These are phyloP conservation scores for Cladosporium velox DNA, from an alignment of 2,329 filamentous ascomycete genomes.

Conservation along the genomic window DNA sequence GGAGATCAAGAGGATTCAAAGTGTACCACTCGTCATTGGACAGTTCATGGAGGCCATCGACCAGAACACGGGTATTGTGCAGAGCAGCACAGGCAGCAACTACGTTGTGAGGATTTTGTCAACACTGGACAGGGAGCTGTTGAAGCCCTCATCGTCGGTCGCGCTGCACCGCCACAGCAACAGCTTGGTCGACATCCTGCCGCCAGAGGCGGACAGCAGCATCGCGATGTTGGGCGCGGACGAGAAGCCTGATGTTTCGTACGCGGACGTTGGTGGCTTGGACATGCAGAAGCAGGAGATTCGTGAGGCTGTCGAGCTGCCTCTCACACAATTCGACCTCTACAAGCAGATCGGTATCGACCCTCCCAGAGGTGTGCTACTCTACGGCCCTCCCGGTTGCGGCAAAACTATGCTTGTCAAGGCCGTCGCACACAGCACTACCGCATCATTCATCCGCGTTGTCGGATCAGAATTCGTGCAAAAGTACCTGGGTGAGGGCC, in stretches of 20 bases:
- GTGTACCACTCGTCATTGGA: constrained; percentile 94
- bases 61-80: constrained; percentile 98
- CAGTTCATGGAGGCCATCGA: constrained; percentile 99
- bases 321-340: constrained; percentile 94
- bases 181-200: constrained; percentile 95
- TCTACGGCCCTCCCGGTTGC: constrained; percentile 94
- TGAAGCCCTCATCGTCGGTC: constrained; percentile 97
- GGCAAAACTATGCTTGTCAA: constrained; percentile 98
- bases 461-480: constrained; percentile 98
- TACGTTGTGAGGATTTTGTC: constrained; percentile 98
- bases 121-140: constrained; percentile 94
- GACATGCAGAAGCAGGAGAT: constrained; percentile 99
- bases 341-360: constrained; percentile 99
- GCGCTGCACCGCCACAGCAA: constrained; percentile 98
- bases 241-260: constrained; percentile 98
- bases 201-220: constrained; percentile 97
- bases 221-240: constrained; percentile 97
- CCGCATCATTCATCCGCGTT: constrained; percentile 96
- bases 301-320: constrained; percentile 93
- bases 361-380: constrained; percentile 89
- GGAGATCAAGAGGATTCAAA: constrained; percentile 99
- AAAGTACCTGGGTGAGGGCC: constrained; percentile 96
- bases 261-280: constrained; percentile 93
- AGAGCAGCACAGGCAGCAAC: constrained; percentile 97
- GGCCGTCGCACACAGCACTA: constrained; percentile 97